Evolutionary conservation across 2,329 filamentous ascomycete genomes (phyloP), one percentile per base, ranked within the genome.

Genomic region (Keithomyces neogunnii): DNA sequence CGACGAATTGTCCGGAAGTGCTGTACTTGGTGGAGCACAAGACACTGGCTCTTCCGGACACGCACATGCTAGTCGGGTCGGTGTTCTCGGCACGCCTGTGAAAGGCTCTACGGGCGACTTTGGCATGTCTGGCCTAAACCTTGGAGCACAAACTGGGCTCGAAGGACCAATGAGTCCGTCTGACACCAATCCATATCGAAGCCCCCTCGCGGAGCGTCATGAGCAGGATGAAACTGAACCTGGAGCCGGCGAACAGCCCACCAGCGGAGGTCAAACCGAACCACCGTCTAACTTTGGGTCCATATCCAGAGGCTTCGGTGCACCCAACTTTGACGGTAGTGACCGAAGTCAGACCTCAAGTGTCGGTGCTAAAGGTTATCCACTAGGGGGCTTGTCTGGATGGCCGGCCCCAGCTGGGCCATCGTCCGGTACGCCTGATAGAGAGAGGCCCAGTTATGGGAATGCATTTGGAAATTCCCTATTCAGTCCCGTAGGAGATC

Each of bases 301-400:
- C 2, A 62, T 80, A 57, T 73, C 69, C 56, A 78, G 74, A 55
- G 75, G 76, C 19, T 84, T 76, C 45, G 67, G 68, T 57, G 63
- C 67, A 58, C 73, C 71, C 59, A 73, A 69, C 51, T 78, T 80
- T 58, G 84, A 89, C 48, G 86, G 85, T 4, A 89, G 90, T 58
- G 92, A 97, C 64, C 85, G 92, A 26, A 96, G 91, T 65, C 90
- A 96, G 67, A 96, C 89, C 0, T 96, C 91, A 0, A 96, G 91
- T 62, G 87, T 86, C 19, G 88, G 89, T 10, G 82, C 87, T 43
- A 88, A 89, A 60, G 84, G 78, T 8, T 95, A 89, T 57, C 75
- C 84, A 10, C 64, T 89, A 5, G 78, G 77, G 45, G 80, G 78
- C 30, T 69, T 89, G 38, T 75, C 76, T 2, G 82, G 84, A 48